Evolutionary conservation across 2,329 filamentous ascomycete genomes (phyloP).

Genomic region (Alternaria sp.): DNA sequence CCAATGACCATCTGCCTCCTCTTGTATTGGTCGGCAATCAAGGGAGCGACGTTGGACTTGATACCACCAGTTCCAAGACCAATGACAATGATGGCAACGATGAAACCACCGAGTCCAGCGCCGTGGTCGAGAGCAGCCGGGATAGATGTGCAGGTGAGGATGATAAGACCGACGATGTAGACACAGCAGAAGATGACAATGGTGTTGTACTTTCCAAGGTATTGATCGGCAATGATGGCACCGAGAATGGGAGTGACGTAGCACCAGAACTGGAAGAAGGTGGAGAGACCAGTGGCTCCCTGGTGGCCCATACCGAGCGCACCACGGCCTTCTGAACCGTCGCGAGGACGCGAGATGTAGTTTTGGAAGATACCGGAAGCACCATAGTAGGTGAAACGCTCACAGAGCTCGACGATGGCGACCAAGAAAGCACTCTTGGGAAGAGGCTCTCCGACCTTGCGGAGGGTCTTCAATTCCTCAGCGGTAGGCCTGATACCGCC

Average conservation of each 20-base stretch:
- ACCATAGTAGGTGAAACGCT: constrained; percentile 60
- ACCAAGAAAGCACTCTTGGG: constrained; percentile 58
- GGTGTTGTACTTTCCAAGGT: constrained; percentile 74
- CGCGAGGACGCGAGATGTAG: constrained; percentile 55
- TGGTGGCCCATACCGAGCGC: constrained; percentile 55
- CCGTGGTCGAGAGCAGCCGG: constrained; percentile 69
- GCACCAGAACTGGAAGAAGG: constrained; percentile 57
- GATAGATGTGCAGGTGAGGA: constrained; percentile 71
- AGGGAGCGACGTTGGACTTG: constrained; percentile 75
- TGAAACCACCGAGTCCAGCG: constrained; percentile 69
- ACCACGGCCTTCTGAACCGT: constrained; percentile 50
- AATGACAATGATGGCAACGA: constrained; percentile 69
- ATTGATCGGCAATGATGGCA: constrained; percentile 70
- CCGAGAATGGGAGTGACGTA: constrained; percentile 40
- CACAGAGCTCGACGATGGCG: constrained; percentile 60
- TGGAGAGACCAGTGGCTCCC: constrained; percentile 56
- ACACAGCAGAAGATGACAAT: constrained; percentile 72
- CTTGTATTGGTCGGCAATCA: constrained; percentile 60
- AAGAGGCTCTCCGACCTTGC: constrained; percentile 57
- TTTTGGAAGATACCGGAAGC: constrained; percentile 60
- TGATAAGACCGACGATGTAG: constrained; percentile 71
- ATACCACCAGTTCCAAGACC: constrained; percentile 80
- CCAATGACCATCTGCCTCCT: constrained; percentile 53
- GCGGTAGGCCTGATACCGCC: constrained; percentile 52
- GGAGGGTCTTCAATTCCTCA: constrained; percentile 53